Conservation (phyloP, 805 yeast species). For the Yarrowia bubula region DNA sequence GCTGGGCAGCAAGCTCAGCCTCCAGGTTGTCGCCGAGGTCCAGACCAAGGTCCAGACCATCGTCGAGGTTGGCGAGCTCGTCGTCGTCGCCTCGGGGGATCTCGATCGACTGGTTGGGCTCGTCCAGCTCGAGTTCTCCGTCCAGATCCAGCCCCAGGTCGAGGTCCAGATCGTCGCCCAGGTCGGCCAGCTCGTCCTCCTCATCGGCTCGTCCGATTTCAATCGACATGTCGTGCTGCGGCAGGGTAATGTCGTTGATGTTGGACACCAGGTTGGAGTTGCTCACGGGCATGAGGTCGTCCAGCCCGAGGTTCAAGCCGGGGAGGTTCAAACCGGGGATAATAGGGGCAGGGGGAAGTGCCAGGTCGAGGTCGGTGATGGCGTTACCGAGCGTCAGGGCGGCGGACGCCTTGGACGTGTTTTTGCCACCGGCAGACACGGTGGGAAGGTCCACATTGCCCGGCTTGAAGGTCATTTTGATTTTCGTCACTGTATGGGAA, state of each 20-base stretch:
- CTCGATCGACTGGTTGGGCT: slow-evolving; percentile 60
- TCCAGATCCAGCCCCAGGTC: slow-evolving; percentile 30
- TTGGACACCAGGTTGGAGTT: slow-evolving; percentile 7
- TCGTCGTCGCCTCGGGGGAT: slow-evolving; percentile 51
- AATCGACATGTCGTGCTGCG: slow-evolving; percentile 23
- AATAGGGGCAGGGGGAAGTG: slow-evolving; percentile 11
- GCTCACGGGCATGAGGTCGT: slow-evolving; percentile 11
- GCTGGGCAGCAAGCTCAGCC: slow-evolving; percentile 37
- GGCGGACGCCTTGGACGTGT: slow-evolving; percentile 24
- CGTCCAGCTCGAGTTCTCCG: slow-evolving; percentile 17
- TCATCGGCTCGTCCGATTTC: slow-evolving; percentile 29
- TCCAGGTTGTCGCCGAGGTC: slow-evolving; percentile 51
- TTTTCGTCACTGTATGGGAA: slow-evolving; percentile 65
- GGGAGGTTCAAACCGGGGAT: slow-evolving; percentile 14
- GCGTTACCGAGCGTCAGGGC: slow-evolving; percentile 70
- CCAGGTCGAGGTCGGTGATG: slow-evolving; percentile 70
- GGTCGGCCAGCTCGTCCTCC: slow-evolving; percentile 36
- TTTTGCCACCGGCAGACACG: neutral
- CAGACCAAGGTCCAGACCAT: slow-evolving; percentile 44
- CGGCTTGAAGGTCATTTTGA: slow-evolving; percentile 52
- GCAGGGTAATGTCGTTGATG: slow-evolving; percentile 26
- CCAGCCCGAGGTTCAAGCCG: slow-evolving; percentile 4
- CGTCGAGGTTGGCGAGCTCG: slow-evolving; percentile 39
- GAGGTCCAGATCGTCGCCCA: slow-evolving; percentile 33
- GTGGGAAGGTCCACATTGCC: slow-evolving; percentile 49